These are phyloP conservation scores for Favolaschia claudopus DNA, from an alignment of 768 basidiomycete genomes.

Conservation along the genomic window DNA sequence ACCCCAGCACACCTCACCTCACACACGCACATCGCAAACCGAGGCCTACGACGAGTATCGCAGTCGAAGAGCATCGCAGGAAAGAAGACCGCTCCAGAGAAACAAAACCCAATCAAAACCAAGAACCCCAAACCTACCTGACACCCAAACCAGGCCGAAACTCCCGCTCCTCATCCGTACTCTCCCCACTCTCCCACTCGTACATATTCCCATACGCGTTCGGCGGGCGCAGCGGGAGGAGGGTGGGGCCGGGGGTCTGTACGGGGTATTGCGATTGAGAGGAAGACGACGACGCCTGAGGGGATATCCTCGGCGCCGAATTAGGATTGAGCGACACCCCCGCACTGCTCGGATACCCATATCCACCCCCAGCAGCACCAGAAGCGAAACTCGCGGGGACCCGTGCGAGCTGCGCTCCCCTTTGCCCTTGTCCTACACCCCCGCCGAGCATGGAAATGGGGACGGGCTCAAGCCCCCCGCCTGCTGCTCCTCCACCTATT, in stretches of 20 bases:
- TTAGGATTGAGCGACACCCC: no score
- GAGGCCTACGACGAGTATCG: no score
- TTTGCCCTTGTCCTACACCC: no score
- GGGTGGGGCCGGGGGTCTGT: neutral
- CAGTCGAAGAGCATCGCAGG: neutral
- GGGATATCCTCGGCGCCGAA: no score
- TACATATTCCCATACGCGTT: neutral
- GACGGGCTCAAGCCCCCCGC: no score
- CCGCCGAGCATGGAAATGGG: neutral
- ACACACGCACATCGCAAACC: no score
- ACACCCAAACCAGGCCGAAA: neutral
- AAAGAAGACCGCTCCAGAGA: neutral
- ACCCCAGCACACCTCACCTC: no score
- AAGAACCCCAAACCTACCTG: neutral
- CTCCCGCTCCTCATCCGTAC: conserved; percentile 10
- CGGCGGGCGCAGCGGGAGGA: neutral
- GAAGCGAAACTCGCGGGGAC: no score
- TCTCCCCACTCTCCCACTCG: conserved; percentile 16
- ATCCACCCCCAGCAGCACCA: neutral
- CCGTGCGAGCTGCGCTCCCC: no score
- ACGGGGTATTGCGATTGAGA: neutral
- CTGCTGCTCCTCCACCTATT: no score
- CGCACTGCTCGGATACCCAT: neutral
- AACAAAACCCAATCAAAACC: neutral
- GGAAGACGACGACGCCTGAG: neutral